Percentiles rank a stretch among this genome's conserved stretches.
Conservation (phyloP, 345 rosid genomes). For the Lepidium aucheri region DNA sequence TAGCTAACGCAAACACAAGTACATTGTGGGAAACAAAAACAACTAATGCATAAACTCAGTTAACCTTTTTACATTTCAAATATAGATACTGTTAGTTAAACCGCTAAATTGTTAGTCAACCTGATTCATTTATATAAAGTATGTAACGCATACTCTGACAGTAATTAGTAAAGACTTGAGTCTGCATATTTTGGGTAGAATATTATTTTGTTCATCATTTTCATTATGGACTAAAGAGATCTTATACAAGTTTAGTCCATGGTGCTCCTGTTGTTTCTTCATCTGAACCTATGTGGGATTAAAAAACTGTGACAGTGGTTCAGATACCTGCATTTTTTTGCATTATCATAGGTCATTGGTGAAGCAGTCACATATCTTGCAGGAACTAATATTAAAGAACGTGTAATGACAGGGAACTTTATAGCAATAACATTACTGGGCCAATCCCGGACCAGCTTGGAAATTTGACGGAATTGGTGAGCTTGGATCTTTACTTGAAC, state of each 20-base stretch:
- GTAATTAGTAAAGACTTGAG: neutral
- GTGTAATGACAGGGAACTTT: slow-evolving; percentile 65
- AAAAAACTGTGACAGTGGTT: neutral
- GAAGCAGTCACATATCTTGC: neutral
- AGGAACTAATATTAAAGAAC: neutral
- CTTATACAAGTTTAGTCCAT: neutral
- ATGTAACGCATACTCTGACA: neutral
- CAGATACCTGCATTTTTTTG: neutral
- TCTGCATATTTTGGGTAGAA: neutral
- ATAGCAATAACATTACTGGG: slow-evolving; percentile 64
- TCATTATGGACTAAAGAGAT: neutral
- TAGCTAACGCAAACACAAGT: too few species aligned
- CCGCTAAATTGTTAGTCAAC: neutral
- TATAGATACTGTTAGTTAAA: too few species aligned
- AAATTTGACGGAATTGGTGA: slow-evolving; percentile 68
- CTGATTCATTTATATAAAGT: neutral
- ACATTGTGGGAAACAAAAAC: too few species aligned
- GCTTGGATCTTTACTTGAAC: slow-evolving; percentile 94
- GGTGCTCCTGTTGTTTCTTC: neutral
- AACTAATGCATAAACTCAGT: too few species aligned
- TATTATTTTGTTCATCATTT: neutral
- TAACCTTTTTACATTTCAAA: too few species aligned
- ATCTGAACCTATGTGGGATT: neutral
- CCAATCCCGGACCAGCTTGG: slow-evolving; percentile 74
- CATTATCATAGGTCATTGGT: neutral